Evolutionary conservation across 208 protist genomes (phyloP).

Genomic region (Zelonia costaricensis): DNA sequence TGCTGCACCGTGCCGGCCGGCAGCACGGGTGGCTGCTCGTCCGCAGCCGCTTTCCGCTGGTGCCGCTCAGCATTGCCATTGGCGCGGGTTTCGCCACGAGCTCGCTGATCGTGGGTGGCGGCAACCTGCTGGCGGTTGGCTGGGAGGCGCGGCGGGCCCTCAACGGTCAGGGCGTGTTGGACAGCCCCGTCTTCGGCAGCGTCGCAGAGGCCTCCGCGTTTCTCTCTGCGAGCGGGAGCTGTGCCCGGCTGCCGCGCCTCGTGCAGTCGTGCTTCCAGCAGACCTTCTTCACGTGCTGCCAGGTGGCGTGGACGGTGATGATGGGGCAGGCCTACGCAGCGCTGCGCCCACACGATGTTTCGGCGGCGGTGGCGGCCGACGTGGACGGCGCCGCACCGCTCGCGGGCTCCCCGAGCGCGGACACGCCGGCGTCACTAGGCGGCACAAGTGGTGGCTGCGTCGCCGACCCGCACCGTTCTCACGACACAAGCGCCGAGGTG

Average conservation of each 20-base stretch:
- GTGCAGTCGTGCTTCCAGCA: conserved; percentile 52
- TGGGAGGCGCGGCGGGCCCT: conserved; percentile 5
- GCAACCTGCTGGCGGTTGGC: conserved; percentile 40
- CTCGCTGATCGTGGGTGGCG: conserved; percentile 39
- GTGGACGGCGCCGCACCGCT: not conserved
- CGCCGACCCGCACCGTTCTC: no score
- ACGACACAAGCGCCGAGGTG: no score
- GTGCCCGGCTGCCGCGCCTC: conserved; percentile 56
- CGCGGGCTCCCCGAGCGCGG: no score
- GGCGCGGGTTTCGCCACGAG: conserved; percentile 53
- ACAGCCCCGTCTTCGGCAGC: not conserved
- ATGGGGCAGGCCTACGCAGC: conserved; percentile 49
- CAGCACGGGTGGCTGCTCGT: conserved; percentile 37
- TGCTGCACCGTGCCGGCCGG: conserved; percentile 30
- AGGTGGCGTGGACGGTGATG: conserved; percentile 72
- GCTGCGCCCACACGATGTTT: not conserved
- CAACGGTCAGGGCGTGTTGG: not conserved
- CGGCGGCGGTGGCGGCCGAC: not conserved
- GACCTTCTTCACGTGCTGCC: conserved; percentile 39
- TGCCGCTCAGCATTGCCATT: conserved; percentile 40
- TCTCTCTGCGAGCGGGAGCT: conserved; percentile 15
- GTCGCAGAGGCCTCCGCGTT: not conserved
- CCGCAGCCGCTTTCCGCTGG: conserved; percentile 40
- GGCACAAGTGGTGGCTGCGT: no score
- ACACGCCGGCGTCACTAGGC: no score